Evolutionary conservation across 805 yeast species (phyloP).

Genomic region (Metschnikowia gelsemii): DNA sequence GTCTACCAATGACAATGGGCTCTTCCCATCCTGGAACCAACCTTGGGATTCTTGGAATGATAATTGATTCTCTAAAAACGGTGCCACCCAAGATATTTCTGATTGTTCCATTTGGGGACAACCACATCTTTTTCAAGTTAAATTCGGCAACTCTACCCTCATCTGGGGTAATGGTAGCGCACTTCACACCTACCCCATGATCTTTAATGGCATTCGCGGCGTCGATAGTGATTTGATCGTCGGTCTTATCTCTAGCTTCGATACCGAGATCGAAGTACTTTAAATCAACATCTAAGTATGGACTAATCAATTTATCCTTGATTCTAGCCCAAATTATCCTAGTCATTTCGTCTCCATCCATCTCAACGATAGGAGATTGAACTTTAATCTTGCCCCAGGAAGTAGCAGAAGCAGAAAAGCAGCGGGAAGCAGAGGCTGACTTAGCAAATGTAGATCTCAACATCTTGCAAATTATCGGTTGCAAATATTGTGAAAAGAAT

Average conservation of each 20-base stretch:
- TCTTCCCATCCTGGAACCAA: slow-evolving; percentile 89
- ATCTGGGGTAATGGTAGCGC: slow-evolving; percentile 98
- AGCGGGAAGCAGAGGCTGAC: slow-evolving; percentile 3
- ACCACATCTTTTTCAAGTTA: slow-evolving; percentile 92
- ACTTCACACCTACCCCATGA: slow-evolving; percentile 91
- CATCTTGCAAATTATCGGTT: slow-evolving; percentile 1
- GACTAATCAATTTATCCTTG: slow-evolving; percentile 79
- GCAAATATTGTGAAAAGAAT: too few species aligned
- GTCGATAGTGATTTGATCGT: slow-evolving; percentile 84
- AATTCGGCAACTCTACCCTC: slow-evolving; percentile 94
- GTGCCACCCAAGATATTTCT: slow-evolving; percentile 96
- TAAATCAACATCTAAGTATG: slow-evolving; percentile 82
- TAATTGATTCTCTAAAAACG: slow-evolving; percentile 94
- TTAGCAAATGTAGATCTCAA: slow-evolving; percentile 5
- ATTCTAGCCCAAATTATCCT: slow-evolving; percentile 93
- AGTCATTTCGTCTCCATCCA: slow-evolving; percentile 98
- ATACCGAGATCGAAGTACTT: slow-evolving; percentile 91
- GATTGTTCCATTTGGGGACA: slow-evolving; percentile 95
- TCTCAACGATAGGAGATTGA: slow-evolving; percentile 86
- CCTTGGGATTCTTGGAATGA: slow-evolving; percentile 84
- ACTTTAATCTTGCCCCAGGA: slow-evolving; percentile 62
- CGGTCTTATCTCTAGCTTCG: slow-evolving; percentile 80
- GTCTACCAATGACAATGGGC: slow-evolving; percentile 96
- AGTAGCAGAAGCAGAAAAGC: slow-evolving; percentile 11
- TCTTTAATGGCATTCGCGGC: slow-evolving; percentile 87